These are phyloP conservation scores for Colletotrichum sp. DNA, from an alignment of 2,329 filamentous ascomycete species.

Conservation along the genomic window DNA sequence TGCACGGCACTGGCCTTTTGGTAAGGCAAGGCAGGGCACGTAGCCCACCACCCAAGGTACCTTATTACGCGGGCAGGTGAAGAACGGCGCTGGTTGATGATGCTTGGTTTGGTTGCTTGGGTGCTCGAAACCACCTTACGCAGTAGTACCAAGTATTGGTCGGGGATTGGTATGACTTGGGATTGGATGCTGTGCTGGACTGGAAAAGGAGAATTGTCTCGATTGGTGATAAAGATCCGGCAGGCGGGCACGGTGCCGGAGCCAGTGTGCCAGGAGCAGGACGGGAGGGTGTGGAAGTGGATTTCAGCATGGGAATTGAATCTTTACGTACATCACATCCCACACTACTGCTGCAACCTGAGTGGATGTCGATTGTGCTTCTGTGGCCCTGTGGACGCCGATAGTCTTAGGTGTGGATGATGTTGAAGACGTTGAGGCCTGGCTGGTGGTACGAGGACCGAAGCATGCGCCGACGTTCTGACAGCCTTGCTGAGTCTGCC, in stretches of 20 bases:
- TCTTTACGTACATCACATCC: background rate
- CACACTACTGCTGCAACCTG: background rate
- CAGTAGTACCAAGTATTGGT: background rate
- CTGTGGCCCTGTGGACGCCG: background rate
- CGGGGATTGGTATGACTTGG: background rate
- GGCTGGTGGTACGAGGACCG: background rate
- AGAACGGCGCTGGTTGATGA: background rate
- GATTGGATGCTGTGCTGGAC: background rate
- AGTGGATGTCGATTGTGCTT: background rate
- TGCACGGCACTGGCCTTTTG: background rate
- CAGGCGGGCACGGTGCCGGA: background rate
- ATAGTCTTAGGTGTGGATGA: background rate
- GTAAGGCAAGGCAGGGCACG: background rate
- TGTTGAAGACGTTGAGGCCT: background rate
- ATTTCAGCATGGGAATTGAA: background rate
- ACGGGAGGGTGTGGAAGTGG: background rate
- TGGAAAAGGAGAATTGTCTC: background rate
- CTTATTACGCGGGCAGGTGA: too few species aligned
- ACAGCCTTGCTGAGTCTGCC: background rate
- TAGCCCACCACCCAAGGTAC: background rate
- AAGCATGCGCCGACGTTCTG: background rate
- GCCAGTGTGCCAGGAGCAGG: background rate
- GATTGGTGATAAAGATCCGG: slow-evolving; percentile 12
- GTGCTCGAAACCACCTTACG: background rate
- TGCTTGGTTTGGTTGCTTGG: background rate